Base-by-base conservation (phyloP, 176 grass and related monocot species). In the Cenchrus purpureus region DNA sequence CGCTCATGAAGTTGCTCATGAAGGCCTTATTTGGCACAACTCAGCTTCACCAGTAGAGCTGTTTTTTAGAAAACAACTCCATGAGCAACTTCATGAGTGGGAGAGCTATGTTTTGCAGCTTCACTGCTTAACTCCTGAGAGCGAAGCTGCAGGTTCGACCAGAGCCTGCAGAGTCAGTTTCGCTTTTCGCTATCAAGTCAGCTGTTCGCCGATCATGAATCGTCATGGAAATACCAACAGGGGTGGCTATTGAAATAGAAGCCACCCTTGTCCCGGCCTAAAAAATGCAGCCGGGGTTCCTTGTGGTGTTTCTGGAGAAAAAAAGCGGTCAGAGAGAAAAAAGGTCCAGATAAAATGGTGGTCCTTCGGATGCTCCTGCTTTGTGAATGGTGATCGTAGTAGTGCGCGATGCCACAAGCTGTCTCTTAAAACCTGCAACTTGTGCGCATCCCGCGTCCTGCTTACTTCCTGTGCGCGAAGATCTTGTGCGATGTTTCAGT, bases 371-470 rank as follows among this genome's bases (percentile, higher is more conserved):
- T 81, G 71, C 65, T 84, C 69, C 76, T 80, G 54, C 42, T 37
- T 40, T 57, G 49, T 17, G 34, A 50, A 13, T 60, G 65, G 65
- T 28, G 74, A 79, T 78, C 17, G 54, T 56, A 6, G 54, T n/a
- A 22, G 20, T 0, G 85, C 43, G 56, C n/a, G 56, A 85, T 67
- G 84, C 80, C 89, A 78, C 86, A 79, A 54, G 86, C 59, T 84
- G 84, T 78, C 80, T 79, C 56, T 57, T 76, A 93, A 94, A 94
- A 86, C 29, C 59, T 79, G 89, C 92, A 94, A 8, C 86, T 59
- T 80, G 83, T 46, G 80, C 5, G 78, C 83, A 89, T 77, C 67
- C 44, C 55, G 25, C 54, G 3, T 8, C 65, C 29, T 31, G 57
- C 61, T 50, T 22, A 55, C 37, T 37, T 78, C 11, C 4, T 56